phyloP scores from a whole-genome alignment of 768 basidiomycete species.

The Hysterangium stoloniferum region DNA sequence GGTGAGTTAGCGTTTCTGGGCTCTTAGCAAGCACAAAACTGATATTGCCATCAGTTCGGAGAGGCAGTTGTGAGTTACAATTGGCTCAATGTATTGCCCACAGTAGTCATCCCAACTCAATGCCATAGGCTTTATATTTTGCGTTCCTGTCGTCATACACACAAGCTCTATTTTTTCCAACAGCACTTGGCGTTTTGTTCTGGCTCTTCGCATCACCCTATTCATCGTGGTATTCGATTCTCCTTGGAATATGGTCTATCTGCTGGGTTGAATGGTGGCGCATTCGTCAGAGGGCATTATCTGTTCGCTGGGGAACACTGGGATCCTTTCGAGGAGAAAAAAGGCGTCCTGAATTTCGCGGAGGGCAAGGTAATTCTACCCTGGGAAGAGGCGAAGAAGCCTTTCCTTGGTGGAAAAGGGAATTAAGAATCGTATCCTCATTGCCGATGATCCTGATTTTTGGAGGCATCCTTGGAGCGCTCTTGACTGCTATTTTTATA shows the following conservation, averaged over 20 bases:
- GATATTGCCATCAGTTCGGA: slow-evolving; percentile 48
- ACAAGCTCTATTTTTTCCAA: slow-evolving; percentile 67
- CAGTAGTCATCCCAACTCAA: not conserved
- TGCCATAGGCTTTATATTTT: slow-evolving; percentile 65
- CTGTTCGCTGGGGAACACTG: slow-evolving; percentile 73
- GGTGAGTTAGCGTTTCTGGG: slow-evolving; percentile 29
- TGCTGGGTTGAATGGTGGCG: slow-evolving; percentile 91
- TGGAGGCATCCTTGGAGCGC: slow-evolving; percentile 53
- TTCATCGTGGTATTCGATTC: slow-evolving; percentile 64
- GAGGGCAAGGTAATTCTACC: not conserved
- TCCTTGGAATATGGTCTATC: slow-evolving; percentile 79
- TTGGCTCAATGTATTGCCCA: not conserved
- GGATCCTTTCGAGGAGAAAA: slow-evolving; percentile 74
- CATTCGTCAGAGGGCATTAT: slow-evolving; percentile 74
- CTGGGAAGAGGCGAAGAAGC: slow-evolving; percentile 16
- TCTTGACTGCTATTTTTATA: slow-evolving; percentile 78
- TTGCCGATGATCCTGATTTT: slow-evolving; percentile 70
- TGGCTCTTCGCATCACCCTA: slow-evolving; percentile 69
- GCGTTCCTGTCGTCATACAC: slow-evolving; percentile 83
- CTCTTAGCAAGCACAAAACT: not conserved
- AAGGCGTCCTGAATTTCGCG: slow-evolving; percentile 30
- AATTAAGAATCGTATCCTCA: slow-evolving; percentile 58
- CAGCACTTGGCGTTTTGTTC: slow-evolving; percentile 57
- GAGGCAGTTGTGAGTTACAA: slow-evolving; percentile 40
- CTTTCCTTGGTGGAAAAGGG: slow-evolving; percentile 67